Evolutionary conservation across 225 moss, liverwort and hornwort species (phyloP), one percentile per base, ranked within the genome.

Genomic region (Sphagnum contortum): DNA sequence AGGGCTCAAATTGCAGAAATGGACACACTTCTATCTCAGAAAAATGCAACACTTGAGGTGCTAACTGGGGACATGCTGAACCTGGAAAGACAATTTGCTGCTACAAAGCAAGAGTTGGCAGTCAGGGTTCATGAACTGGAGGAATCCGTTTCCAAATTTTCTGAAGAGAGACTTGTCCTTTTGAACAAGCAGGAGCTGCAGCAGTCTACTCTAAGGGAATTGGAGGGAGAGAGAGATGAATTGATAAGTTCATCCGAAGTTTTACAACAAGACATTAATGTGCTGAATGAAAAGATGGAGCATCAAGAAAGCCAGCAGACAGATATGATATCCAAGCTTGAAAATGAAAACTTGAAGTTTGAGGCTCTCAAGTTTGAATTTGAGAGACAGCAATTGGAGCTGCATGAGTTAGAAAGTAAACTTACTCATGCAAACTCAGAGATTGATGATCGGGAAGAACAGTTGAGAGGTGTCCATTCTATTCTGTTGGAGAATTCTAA

Each of bases 391-490:
- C 74, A 65, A 59, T 55, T 69, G 49, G 69, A 79, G 49, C 60
- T 80, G 55, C 70, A 60, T 59, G 64, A 80, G 50, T 66, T 80
- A 73, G 80, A 84, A 64, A 59, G 57, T 63, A 75, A 63, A 45
- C n/a, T 80, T 12, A 49, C 68, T 59, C 61, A 70, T 73, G 66
- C 69, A 5, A 71, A 70, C 29, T 68, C 63, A 70, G 75, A 84
- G 71, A 64, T 71, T 69, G 84, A 77, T 57, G 77, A 71, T 73
- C 61, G 77, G 48, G 66, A 61, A 44, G 73, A 80, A 66, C 80
- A 84, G 66, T 70, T 83, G 63, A 72, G 70, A 53, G 83, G 77
- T 9, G 77, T 80, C 55, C 83, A 83, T 75, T 65, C 72, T 12
- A 70, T 77, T 56, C 57, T 80, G 73, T 64, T 54, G n/a, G 75